Base-by-base conservation (phyloP, 805 yeast species). In the Candida tibetensis region DNA sequence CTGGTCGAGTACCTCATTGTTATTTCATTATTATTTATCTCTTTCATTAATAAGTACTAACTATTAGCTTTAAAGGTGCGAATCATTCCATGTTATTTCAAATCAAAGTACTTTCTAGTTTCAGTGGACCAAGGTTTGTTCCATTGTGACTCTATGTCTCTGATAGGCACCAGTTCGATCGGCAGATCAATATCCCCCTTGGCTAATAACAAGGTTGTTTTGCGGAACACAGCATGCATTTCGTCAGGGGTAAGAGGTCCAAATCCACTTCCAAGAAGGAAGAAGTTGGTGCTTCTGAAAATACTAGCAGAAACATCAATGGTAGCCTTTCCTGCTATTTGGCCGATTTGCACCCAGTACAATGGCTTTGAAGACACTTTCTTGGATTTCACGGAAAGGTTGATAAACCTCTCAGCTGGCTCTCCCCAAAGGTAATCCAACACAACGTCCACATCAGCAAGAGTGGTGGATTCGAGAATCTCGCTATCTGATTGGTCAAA, bases 281-380 rank as follows among this genome's bases (percentile, higher is more conserved):
- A 23, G 19, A 44, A 29, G 32, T 44, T 44, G 32, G 28, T 39
- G 14, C 37, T 26, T 17, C 47, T 32, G 36, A 44, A 38, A 12
- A 32, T 10, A 1, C 37, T 34, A n/a, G 35, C 34, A n/a, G 29
- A 14, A 6, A 44, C 31, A 14, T 14, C 25, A 8, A 40, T 14
- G 2, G 19, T 32, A 9, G 41, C 32, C 5, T 31, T 29, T 6
- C 47, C 47, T 14, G 41, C 40, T 5, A 39, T 28, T 16, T 32
- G 25, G n/a, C 47, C 47, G 9, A 44, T 36, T 17, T 23, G 42
- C 14, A 44, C 31, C 44, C 45, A 44, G 22, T 33, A 38, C 14
- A 41, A 15, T 16, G 42, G 35, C 17, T 36, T 19, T 29, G 28
- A 13, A 7, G 26, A 10, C 10, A 14, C 34, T 14, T 26, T 27